Base-by-base conservation (phyloP, 176 grass and related monocot species). In the Dendrocalamus sinicus region DNA sequence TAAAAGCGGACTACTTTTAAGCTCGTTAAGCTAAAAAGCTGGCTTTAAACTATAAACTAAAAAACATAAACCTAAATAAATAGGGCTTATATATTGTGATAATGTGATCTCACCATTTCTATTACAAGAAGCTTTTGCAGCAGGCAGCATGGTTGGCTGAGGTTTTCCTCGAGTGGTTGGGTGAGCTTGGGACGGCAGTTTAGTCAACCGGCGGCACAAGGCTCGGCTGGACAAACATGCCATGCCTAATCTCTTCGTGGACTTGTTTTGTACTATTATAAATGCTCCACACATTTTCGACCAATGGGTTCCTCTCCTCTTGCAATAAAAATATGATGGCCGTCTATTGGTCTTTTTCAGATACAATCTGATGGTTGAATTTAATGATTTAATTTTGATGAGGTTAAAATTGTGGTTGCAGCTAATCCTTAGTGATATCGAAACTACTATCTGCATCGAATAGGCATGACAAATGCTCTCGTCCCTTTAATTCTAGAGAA, bases 271-370 rank as follows among this genome's bases (percentile, higher is more conserved):
- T 68, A 48, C 35, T 22, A 26, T 59, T 75, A 65, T 78, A 37
- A 63, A 48, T 14, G 44, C 30, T 83, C 74, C 66, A 72, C 82
- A 73, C 84, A 12, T 89, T 78, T 55, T 40, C 20, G 12, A 14
- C 45, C 55, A 55, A 64, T 55, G 9, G 1, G 0, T 65, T 71
- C 44, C 5, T 63, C n/a, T 22, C 17, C 10, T 28, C 3, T 41
- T 5, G 2, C 11, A 72, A 67, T 26, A 73, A 73, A 73, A 57
- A 12, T 41, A 2, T 35, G 24, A 74, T 65, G 39, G 51, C 84
- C 62, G 10, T 4, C 71, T 66, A 9, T 9, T 75, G 19, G 4
- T 76, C 8, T 24, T 41, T 47, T 32, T 65, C 2, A 23, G 12
- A 54, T 54, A 17, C 6, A 19, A 19, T 17, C 15, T 19, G 5